These are phyloP conservation scores for Wickerhamomyces alni DNA, from an alignment of 805 yeast genomes.

Conservation along the genomic window DNA sequence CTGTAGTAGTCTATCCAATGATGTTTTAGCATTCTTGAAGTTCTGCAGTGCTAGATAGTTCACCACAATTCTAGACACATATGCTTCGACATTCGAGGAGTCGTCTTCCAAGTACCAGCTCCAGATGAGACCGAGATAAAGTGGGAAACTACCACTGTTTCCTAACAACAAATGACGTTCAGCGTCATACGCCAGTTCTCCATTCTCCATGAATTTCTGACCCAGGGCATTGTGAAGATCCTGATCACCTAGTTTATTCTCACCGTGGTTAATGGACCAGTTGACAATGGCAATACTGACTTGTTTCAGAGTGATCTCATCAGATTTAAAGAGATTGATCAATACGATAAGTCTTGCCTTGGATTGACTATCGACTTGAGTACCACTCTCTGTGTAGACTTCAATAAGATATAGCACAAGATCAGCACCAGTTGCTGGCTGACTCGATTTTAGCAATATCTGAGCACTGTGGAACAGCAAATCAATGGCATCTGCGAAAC, in stretches of 20 bases:
- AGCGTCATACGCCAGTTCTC: slow-evolving; percentile 53
- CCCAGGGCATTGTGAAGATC: slow-evolving; percentile 74
- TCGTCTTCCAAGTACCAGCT: slow-evolving; percentile 36
- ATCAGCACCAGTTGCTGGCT: slow-evolving; percentile 80
- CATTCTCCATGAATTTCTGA: slow-evolving; percentile 44
- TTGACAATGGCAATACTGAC: slow-evolving; percentile 58
- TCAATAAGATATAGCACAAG: slow-evolving; percentile 67
- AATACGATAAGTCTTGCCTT: slow-evolving; percentile 44
- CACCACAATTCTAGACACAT: slow-evolving; percentile 55
- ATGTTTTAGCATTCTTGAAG: slow-evolving; percentile 47
- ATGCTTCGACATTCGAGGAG: slow-evolving; percentile 24
- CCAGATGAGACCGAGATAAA: slow-evolving; percentile 39
- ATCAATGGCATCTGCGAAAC: slow-evolving; percentile 67
- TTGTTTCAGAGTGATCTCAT: slow-evolving; percentile 58
- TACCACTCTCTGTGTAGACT: slow-evolving; percentile 49
- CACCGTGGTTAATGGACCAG: slow-evolving; percentile 55
- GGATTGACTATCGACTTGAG: slow-evolving; percentile 35
- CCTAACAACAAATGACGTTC: slow-evolving; percentile 71
- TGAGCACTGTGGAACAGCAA: slow-evolving; percentile 66
- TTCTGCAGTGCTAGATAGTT: slow-evolving; percentile 70
- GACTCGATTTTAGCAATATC: slow-evolving; percentile 59
- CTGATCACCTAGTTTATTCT: slow-evolving; percentile 62
- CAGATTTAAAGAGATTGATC: slow-evolving; percentile 35
- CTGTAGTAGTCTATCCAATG: slow-evolving; percentile 31
- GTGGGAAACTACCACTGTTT: slow-evolving; percentile 37